Evolutionary conservation across 2,329 filamentous ascomycete genomes (phyloP), one percentile per base, ranked within the genome.

Genomic region (Claviceps digitariae): DNA sequence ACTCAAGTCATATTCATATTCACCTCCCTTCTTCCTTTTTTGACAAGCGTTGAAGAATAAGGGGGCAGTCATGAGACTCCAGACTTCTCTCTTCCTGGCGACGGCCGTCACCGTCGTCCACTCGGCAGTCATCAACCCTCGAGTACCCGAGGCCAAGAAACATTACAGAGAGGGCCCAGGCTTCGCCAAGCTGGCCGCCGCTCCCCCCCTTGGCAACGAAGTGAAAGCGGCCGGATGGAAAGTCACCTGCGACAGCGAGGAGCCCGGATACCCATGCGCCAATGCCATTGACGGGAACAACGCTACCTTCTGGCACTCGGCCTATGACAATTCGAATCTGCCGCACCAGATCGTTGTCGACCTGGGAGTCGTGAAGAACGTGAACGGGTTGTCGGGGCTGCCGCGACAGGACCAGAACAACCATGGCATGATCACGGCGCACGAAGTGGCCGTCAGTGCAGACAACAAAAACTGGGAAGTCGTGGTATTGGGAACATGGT

Each of bases 291-390:
- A 66, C 36, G 62, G 62, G 5, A 58, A 65, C 53, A 57, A 58
- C n/a, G 54, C 29, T 43, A 65, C 62, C 1, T 59, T 64, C 23
- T 66, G 63, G 64, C 65, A 66, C 38, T 62, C 63, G 1, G 48
- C 57, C 0, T 59, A 20, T 20, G 45, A 44, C 8, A 34, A 41
- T 17, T 23, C 55, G 4, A 47, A 48, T 8, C 55, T 62, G 12
- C 63, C 64, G 6, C 65, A 67, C 48, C 61, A 60, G 50, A 61
- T 67, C 13, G 63, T 66, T 13, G 49, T 67, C n/a, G 64, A 66
- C 41, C 58, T 67, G 57, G 58, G 61, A 12, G 47, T 59, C 20
- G 40, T 44, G 27, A 58, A 47, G 29, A 58, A 63, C 31, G 53
- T 66, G 23, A 66, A 64, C 21, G 65, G 65, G 7, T 44, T 67